Evolutionary conservation across 2,329 filamentous ascomycete species (phyloP).

Genomic region (Seiridium cupressi): DNA sequence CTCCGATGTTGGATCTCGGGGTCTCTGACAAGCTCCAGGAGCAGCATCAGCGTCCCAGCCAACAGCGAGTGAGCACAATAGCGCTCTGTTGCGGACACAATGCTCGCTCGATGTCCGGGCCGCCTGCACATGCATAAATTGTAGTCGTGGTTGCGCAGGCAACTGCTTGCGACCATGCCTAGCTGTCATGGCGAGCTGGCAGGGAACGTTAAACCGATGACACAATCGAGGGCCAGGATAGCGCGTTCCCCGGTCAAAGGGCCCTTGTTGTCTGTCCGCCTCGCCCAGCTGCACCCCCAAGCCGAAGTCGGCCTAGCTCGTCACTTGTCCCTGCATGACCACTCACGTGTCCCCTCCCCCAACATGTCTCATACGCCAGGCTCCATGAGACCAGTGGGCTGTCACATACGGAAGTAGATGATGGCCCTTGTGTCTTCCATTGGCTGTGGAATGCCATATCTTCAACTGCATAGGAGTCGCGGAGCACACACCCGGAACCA

Average conservation of each 20-base stretch:
- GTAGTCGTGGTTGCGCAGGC: neutral
- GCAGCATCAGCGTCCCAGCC: no score
- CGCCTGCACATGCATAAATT: no score
- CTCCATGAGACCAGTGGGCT: neutral
- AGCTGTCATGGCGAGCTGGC: neutral
- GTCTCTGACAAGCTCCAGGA: neutral
- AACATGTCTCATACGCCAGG: neutral
- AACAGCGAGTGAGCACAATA: no score
- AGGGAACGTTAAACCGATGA: conserved; percentile 1
- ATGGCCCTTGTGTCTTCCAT: neutral
- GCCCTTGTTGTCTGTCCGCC: neutral
- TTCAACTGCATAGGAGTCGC: no score
- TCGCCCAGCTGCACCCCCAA: neutral
- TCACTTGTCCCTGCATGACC: neutral
- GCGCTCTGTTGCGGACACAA: no score
- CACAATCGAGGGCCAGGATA: conserved; percentile 5
- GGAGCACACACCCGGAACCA: no score
- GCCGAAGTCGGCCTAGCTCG: neutral
- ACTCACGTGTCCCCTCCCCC: neutral
- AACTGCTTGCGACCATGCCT: neutral
- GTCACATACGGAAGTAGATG: neutral
- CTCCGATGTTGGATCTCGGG: neutral
- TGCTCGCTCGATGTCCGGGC: no score
- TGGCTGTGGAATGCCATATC: neutral
- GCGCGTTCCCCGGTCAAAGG: neutral